phyloP scores from a whole-genome alignment of 768 basidiomycete species.

The Podaxis rugospora region DNA sequence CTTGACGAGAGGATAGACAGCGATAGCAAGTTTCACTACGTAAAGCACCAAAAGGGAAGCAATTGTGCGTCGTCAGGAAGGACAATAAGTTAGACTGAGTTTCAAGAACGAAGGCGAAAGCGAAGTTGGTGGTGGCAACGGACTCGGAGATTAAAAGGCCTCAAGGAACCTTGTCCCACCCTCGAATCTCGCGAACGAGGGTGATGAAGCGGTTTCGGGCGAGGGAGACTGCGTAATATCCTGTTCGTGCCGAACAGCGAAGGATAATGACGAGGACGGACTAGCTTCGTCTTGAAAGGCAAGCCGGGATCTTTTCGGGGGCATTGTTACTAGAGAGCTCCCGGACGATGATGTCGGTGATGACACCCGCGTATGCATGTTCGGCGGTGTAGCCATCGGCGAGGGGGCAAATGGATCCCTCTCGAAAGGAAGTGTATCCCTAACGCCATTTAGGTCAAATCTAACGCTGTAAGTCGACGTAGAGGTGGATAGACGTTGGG shows the following conservation, averaged over 20 bases:
- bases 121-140: not conserved
- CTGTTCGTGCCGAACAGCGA: not conserved
- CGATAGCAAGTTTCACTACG: not conserved
- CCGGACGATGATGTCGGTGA: conserved; percentile 1
- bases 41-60: not conserved
- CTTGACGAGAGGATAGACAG: not conserved
- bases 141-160: not conserved
- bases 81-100: not conserved
- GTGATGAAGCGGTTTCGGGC: not conserved
- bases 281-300: not conserved
- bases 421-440: not conserved
- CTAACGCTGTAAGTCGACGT: conserved; percentile 6
- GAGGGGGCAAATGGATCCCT: conserved; percentile 5
- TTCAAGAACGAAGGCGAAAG: not conserved
- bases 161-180: conserved; percentile 8
- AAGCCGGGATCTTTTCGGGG: not conserved
- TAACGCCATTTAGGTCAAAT: not conserved
- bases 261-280: not conserved
- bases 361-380: conserved; percentile 1
- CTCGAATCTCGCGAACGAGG: not conserved
- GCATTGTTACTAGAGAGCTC: not conserved
- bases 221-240: not conserved
- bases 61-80: not conserved
- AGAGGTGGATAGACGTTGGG: not conserved
- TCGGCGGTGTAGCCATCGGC: not conserved